These are phyloP conservation scores for Scedosporium aurantiacum DNA, from an alignment of 2,329 filamentous ascomycete genomes.

Conservation along the genomic window DNA sequence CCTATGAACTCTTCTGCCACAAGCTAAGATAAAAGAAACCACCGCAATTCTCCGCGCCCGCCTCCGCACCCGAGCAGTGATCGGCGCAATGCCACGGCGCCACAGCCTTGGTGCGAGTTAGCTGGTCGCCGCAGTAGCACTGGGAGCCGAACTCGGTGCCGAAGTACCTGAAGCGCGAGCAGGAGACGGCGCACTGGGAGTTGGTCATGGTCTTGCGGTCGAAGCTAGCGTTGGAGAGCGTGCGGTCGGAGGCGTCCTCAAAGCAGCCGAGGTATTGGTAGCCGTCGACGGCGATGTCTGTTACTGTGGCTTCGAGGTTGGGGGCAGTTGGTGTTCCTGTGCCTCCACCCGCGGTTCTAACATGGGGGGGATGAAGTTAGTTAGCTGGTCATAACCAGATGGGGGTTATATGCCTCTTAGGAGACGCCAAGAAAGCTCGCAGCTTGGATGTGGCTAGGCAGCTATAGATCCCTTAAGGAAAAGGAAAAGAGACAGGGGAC, in stretches of 20 bases:
- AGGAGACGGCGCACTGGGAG: constrained; percentile 34
- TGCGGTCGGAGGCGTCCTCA: constrained; percentile 18
- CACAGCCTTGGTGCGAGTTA: neutral
- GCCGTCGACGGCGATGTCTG: neutral
- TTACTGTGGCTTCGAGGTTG: neutral
- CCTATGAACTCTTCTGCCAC: neutral
- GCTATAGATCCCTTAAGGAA: neutral
- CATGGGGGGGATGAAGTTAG: neutral
- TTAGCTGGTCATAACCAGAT: neutral
- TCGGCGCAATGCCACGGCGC: neutral
- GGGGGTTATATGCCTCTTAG: neutral
- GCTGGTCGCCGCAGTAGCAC: constrained; percentile 17
- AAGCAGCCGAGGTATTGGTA: neutral
- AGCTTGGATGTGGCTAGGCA: neutral
- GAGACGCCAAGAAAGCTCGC: neutral
- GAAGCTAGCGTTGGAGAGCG: constrained; percentile 27
- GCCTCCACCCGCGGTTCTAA: neutral
- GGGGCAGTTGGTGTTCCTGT: neutral
- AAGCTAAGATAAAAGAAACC: neutral
- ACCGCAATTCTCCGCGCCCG: neutral
- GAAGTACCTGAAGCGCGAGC: constrained; percentile 34
- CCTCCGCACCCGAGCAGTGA: neutral
- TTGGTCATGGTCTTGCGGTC: constrained; percentile 39
- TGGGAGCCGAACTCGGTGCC: constrained; percentile 41
- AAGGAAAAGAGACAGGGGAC: neutral